phyloP scores from a whole-genome alignment of 768 basidiomycete species.

The Termitomyces sp. region DNA sequence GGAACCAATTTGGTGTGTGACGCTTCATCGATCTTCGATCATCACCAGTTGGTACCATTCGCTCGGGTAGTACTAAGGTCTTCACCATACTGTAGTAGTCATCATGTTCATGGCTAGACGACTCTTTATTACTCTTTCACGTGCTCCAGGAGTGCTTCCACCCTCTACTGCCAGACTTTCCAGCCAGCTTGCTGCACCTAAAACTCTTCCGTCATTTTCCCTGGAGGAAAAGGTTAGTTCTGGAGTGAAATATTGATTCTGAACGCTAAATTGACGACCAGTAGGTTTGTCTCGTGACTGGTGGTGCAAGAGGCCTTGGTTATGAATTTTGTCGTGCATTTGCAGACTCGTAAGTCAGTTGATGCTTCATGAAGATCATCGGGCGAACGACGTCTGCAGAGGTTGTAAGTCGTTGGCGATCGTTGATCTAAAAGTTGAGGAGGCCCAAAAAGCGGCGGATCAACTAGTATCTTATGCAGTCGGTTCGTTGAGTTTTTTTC shows the following conservation, averaged over 20 bases:
- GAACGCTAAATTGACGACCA: neutral
- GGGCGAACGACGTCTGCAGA: constrained; percentile 28
- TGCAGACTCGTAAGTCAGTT: constrained; percentile 62
- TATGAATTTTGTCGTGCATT: constrained; percentile 90
- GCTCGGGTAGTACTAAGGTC: too few relatives aligned
- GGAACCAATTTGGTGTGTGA: too few relatives aligned
- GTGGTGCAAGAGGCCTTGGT: constrained; percentile 88
- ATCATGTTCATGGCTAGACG: neutral
- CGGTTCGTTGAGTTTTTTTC: constrained; percentile 9
- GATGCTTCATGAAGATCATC: neutral
- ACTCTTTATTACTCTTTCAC: neutral
- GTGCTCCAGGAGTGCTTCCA: neutral
- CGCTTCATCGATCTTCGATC: too few relatives aligned
- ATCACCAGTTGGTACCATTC: too few relatives aligned
- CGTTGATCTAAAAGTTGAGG: constrained; percentile 72
- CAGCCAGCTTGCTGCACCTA: constrained; percentile 21
- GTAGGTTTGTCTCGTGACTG: constrained; percentile 89
- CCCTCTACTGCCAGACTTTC: neutral
- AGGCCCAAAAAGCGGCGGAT: constrained; percentile 60
- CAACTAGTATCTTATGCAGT: constrained; percentile 45
- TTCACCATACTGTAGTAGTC: too few relatives aligned
- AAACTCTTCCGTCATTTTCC: constrained; percentile 70
- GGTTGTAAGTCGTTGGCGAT: constrained; percentile 80
- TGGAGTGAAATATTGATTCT: neutral
- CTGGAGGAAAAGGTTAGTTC: constrained; percentile 63